Evolutionary conservation across 768 basidiomycete species (phyloP), one percentile per base, ranked within the genome.

Genomic region (Phaeotremella fagi): DNA sequence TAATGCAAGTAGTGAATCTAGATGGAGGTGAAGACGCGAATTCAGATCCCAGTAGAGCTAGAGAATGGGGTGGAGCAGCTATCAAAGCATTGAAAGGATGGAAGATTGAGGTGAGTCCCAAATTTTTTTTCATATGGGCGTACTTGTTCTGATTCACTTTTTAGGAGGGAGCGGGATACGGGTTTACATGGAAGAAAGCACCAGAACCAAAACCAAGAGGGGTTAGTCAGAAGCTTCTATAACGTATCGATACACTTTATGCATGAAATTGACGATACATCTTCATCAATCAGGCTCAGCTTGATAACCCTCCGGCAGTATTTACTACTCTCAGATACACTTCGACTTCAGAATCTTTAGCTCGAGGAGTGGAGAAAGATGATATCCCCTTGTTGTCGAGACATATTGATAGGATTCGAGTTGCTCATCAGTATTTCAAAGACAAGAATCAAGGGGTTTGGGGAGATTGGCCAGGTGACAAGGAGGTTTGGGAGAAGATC

Each of bases 1-100:
- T 97, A 28, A 76, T 91, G 29, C 67, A 80, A 18, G 86, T 94
- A 53, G 81, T 95, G 11, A 86, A 95, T 42, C 55, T 74, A 5
- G 54, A 64, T 24, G 60, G 58, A 0, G 58, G 52, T 16, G 59
- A 50, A n/a, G 54, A 44, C 9, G 61, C 48, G 18, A 62, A 63
- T 46, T 23, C 52, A 2, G 68, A 66, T 50, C 44, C 42, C 15
- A 27, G 48, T 4, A 45, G 44, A 41, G 59, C 61, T 5, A 56
- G 28, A 2, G 61, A 66, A 35, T 74, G 72, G 72, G 73, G 73
- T 3, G 38, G 55, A n/a, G 66, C 61, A 26, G 63, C 68, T 18
- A 24, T 74, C 27, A 57, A 66, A 43, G 73, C 73, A 12, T 25
- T 72, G 15, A 54, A 59, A 26, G 53, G 56, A 11, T 74, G 69